These are phyloP conservation scores for Trematosphaeria pertusa DNA, from an alignment of 2,329 filamentous ascomycete species.

Conservation along the genomic window DNA sequence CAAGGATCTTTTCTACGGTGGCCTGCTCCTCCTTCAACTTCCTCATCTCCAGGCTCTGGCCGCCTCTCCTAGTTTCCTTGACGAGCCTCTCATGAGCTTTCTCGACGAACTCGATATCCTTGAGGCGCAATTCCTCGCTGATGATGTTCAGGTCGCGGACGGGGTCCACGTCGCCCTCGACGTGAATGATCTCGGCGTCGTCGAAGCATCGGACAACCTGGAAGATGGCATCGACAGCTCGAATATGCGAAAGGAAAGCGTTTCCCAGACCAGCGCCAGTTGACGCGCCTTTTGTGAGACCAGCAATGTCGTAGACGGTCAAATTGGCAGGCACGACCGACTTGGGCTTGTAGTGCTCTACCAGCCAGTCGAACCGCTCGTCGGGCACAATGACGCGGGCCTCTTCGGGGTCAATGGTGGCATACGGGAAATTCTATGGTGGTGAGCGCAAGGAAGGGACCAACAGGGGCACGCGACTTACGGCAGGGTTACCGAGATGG, in stretches of 20 bases:
- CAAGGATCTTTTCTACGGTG: slow-evolving; percentile 87
- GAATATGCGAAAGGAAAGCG: slow-evolving; percentile 97
- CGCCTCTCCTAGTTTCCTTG: slow-evolving; percentile 94
- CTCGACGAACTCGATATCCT: slow-evolving; percentile 98
- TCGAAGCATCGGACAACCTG: slow-evolving; percentile 97
- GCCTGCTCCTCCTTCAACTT: slow-evolving; percentile 95
- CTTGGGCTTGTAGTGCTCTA: slow-evolving; percentile 97
- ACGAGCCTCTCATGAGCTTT: slow-evolving; percentile 90
- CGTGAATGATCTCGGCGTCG: slow-evolving; percentile 99
- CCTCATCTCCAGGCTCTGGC: slow-evolving; percentile 96
- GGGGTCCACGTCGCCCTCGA: slow-evolving; percentile 98
- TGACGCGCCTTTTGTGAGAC: slow-evolving; percentile 92
- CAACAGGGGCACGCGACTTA: slow-evolving; percentile 55
- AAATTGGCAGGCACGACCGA: slow-evolving; percentile 95
- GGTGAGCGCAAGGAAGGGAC: slow-evolving; percentile 18
- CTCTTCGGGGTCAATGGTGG: slow-evolving; percentile 98
- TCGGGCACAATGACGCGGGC: slow-evolving; percentile 96
- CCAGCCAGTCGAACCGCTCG: slow-evolving; percentile 94
- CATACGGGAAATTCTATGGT: slow-evolving; percentile 92
- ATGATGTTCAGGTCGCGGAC: slow-evolving; percentile 95
- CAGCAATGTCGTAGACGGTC: slow-evolving; percentile 98
- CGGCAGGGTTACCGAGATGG: slow-evolving; percentile 94
- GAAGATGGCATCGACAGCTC: slow-evolving; percentile 97
- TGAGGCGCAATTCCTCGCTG: slow-evolving; percentile 92
- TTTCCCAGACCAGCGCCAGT: slow-evolving; percentile 98